phyloP scores from a whole-genome alignment of 78 protist species.

The Emiliania huxleyi region DNA sequence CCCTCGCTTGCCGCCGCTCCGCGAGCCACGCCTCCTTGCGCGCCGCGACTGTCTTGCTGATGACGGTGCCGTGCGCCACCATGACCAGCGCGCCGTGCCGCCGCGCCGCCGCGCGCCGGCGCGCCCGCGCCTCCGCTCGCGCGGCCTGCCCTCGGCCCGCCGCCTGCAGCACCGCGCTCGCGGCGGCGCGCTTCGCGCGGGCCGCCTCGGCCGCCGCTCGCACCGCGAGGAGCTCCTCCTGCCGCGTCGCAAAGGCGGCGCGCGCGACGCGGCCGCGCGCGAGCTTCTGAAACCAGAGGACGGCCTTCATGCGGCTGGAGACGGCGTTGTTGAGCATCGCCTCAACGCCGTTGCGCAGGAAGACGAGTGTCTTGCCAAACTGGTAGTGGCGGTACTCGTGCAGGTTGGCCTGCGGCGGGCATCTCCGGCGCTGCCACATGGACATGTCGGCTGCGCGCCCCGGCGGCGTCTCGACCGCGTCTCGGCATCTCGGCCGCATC shows the following conservation, averaged over 20 bases:
- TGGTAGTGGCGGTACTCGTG: slow-evolving; percentile 2
- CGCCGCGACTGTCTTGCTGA: too few species aligned
- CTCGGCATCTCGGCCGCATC: too few species aligned
- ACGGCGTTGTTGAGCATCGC: background rate
- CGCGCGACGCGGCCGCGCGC: background rate
- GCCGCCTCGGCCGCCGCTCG: background rate
- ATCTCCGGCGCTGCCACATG: too few species aligned
- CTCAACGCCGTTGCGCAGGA: background rate
- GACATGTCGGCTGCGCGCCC: too few species aligned
- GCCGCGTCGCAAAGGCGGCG: background rate
- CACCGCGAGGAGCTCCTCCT: background rate
- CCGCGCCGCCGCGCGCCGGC: background rate
- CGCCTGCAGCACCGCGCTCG: background rate
- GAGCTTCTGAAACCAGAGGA: background rate
- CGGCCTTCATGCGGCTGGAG: background rate
- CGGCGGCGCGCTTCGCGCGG: background rate
- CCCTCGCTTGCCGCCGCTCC: too few species aligned
- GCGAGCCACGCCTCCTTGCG: too few species aligned
- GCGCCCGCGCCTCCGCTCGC: background rate
- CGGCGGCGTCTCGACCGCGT: too few species aligned
- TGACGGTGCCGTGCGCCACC: too few species aligned
- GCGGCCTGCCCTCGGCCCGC: background rate
- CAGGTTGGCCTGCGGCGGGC: background rate
- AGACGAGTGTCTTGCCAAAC: background rate
- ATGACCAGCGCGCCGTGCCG: too few species aligned